These are phyloP conservation scores for Multifurca ochricompacta DNA, from an alignment of 768 basidiomycete genomes.

Conservation along the genomic window DNA sequence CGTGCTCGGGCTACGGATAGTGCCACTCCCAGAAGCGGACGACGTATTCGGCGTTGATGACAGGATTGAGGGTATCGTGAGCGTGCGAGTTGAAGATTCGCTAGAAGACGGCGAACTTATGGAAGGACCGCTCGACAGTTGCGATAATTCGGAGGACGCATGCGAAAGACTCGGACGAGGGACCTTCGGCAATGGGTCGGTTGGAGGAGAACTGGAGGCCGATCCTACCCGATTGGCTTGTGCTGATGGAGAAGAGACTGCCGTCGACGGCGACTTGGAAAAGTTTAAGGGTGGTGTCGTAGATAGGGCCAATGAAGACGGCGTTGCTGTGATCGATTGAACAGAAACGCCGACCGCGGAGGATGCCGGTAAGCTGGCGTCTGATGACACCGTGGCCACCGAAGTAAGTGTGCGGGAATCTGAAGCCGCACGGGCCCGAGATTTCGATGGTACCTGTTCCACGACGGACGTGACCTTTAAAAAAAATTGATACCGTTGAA, in stretches of 20 bases:
- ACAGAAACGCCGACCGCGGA: background rate
- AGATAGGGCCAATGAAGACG: background rate
- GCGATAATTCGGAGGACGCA: conserved; percentile 6
- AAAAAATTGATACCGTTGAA: background rate
- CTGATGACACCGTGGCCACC: background rate
- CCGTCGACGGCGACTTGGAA: conserved; percentile 16
- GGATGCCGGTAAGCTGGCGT: conserved; percentile 6
- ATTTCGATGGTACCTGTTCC: conserved; percentile 4
- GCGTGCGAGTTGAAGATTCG: conserved; percentile 14
- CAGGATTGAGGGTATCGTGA: background rate
- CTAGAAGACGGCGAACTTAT: conserved; percentile 15
- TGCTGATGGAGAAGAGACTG: background rate
- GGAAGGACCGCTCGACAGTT: background rate
- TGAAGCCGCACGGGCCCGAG: conserved; percentile 17
- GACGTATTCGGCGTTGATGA: background rate
- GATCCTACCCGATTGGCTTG: conserved; percentile 3
- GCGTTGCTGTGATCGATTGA: conserved; percentile 6
- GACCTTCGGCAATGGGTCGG: conserved; percentile 2
- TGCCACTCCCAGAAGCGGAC: conserved; percentile 1
- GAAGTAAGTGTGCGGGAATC: conserved; percentile 15
- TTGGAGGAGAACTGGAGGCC: background rate
- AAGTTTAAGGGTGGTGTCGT: conserved; percentile 11
- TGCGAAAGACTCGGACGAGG: conserved; percentile 9
- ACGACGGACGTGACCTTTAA: background rate
- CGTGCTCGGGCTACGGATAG: background rate